Evolutionary conservation across 148 eudicot species (phyloP).

Genomic region (Rhododendron molle): DNA sequence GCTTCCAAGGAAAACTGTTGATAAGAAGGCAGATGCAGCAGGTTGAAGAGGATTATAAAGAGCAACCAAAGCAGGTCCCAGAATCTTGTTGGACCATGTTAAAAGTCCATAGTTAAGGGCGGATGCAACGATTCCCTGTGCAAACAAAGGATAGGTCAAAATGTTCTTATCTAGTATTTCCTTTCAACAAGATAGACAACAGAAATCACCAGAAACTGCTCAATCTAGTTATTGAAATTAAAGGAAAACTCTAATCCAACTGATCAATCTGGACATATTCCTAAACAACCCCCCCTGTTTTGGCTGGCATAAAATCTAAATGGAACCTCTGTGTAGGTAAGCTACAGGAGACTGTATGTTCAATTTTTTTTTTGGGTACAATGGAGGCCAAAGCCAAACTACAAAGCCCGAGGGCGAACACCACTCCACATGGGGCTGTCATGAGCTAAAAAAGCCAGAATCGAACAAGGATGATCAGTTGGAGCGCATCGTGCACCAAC

Average conservation of each 20-base stretch:
- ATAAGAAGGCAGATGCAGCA: slow-evolving; percentile 70
- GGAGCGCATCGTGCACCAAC: neutral
- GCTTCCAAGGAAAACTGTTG: slow-evolving; percentile 73
- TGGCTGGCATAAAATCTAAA: neutral
- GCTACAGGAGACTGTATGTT: neutral
- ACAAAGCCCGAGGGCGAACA: neutral
- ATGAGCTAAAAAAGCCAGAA: neutral
- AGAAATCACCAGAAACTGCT: neutral
- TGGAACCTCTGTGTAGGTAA: neutral
- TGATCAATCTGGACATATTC: neutral
- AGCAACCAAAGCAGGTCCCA: slow-evolving; percentile 88
- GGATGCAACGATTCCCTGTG: slow-evolving; percentile 75
- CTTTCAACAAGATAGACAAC: neutral
- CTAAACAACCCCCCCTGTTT: neutral
- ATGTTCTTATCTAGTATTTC: neutral
- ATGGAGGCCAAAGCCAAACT: neutral
- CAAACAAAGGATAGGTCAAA: neutral
- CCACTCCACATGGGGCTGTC: neutral
- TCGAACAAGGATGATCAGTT: neutral
- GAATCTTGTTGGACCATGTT: slow-evolving; percentile 82
- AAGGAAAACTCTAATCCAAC: neutral
- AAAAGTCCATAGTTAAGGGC: slow-evolving; percentile 73
- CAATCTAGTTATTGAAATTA: neutral
- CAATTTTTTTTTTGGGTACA: neutral
- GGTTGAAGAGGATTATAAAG: slow-evolving; percentile 91